Conservation (phyloP, 129 eudicot genomes). For the Dittrichia graveolens region DNA sequence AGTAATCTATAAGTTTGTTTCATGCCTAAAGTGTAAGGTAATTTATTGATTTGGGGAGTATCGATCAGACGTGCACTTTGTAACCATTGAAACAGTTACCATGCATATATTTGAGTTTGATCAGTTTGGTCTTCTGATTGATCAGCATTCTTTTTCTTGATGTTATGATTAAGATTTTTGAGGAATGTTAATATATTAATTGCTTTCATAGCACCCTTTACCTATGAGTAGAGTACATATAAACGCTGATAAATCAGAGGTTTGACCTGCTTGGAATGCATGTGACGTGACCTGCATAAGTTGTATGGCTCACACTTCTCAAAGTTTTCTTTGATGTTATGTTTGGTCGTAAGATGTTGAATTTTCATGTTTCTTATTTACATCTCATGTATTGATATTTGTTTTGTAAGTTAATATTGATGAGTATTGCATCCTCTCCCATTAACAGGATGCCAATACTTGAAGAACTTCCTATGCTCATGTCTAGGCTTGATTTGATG, state of each 20-base stretch:
- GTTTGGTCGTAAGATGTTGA: neutral
- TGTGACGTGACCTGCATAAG: neutral
- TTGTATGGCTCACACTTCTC: neutral
- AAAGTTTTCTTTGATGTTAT: neutral
- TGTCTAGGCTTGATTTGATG: constrained; percentile 62
- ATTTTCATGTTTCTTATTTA: neutral
- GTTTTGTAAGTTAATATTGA: neutral
- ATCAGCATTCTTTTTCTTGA: neutral
- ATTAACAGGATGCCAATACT: constrained; percentile 52
- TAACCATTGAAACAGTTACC: neutral
- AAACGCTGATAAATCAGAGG: neutral
- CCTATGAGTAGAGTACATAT: neutral
- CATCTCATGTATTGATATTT: neutral
- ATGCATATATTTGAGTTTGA: neutral
- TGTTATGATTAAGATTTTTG: neutral
- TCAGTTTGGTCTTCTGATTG: neutral
- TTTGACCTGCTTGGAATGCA: neutral
- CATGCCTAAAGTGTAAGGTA: constrained; percentile 1
- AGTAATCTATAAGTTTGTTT: neutral
- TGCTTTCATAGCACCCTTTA: neutral
- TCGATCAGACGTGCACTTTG: neutral
- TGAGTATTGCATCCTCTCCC: constrained; percentile 7
- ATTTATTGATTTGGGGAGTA: neutral
- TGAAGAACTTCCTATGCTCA: constrained; percentile 67
- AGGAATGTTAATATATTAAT: neutral